Conservation (phyloP, 2,329 filamentous ascomycete genomes). For the Colletotrichum plurivorum region DNA sequence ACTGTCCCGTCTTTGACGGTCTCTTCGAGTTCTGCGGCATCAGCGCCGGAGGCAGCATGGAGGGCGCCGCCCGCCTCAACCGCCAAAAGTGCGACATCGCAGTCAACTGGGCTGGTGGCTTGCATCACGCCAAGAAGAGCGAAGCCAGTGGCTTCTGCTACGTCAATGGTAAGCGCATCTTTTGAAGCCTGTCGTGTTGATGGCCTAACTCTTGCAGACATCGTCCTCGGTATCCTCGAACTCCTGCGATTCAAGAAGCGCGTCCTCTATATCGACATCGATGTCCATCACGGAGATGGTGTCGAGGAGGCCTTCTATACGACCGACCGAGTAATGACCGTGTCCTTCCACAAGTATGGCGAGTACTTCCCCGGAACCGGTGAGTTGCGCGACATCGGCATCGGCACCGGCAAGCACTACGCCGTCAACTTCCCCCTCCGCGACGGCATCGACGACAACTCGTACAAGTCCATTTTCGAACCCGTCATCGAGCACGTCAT, state of each 20-base stretch:
- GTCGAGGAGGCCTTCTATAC: constrained; percentile 96
- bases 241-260: constrained; percentile 91
- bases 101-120: constrained; percentile 97
- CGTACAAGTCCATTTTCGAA: constrained; percentile 93
- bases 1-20: constrained; percentile 97
- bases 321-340: constrained; percentile 91
- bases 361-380: constrained; percentile 96
- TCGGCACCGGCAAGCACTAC: constrained; percentile 90
- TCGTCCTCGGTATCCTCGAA: constrained; percentile 95
- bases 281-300: constrained; percentile 93
- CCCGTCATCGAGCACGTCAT: constrained; percentile 90
- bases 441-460: constrained; percentile 90
- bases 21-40: constrained; percentile 98
- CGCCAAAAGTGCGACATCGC: constrained; percentile 96
- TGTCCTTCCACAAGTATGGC: constrained; percentile 97
- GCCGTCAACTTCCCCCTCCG: constrained; percentile 92
- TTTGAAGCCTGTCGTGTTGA: too few species aligned
- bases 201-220: constrained; percentile 71
- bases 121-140: constrained; percentile 97
- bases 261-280: constrained; percentile 98
- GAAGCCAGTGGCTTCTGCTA: constrained; percentile 99
- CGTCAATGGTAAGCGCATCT: constrained; percentile 79
- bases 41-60: constrained; percentile 93
- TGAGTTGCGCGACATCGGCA: constrained; percentile 86
- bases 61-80: constrained; percentile 90